phyloP scores from a whole-genome alignment of 345 rosid genomes.

The Boechera retrofracta region DNA sequence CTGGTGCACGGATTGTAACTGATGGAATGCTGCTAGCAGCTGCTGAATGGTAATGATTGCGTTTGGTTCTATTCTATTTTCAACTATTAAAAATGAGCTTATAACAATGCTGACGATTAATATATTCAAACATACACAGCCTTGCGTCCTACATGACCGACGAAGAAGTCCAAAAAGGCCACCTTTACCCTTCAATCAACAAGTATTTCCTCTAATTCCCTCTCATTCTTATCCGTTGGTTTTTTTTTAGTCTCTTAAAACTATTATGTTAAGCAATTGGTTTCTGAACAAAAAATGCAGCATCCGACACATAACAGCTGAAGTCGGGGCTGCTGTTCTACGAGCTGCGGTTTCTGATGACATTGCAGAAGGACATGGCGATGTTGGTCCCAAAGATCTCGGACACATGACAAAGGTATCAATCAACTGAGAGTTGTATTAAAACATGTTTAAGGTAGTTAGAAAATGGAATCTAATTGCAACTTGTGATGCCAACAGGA shows the following conservation, averaged over 20 bases:
- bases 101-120: not conserved
- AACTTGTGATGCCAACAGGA: slow-evolving; percentile 58
- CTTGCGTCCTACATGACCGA: slow-evolving; percentile 96
- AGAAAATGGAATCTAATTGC: slow-evolving; percentile 3
- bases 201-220: slow-evolving; percentile 52
- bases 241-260: not conserved
- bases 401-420: slow-evolving; percentile 81
- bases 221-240: slow-evolving; percentile 20
- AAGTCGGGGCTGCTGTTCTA: slow-evolving; percentile 94
- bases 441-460: slow-evolving; percentile 3
- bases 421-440: not conserved
- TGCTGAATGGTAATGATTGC: slow-evolving; percentile 72
- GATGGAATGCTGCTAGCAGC: slow-evolving; percentile 95
- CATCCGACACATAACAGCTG: slow-evolving; percentile 87
- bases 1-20: slow-evolving; percentile 78
- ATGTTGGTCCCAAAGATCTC: slow-evolving; percentile 76
- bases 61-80: slow-evolving; percentile 3
- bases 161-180: slow-evolving; percentile 75
- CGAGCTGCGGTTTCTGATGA: slow-evolving; percentile 81
- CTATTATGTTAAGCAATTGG: not conserved
- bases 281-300: slow-evolving; percentile 54
- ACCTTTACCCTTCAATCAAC: slow-evolving; percentile 84
- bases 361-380: slow-evolving; percentile 85
- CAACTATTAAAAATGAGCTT: not conserved
- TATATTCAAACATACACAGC: slow-evolving; percentile 55